phyloP scores from a whole-genome alignment of 1,284 basidiomycete genomes.

The Mycosarcoma maydis region DNA sequence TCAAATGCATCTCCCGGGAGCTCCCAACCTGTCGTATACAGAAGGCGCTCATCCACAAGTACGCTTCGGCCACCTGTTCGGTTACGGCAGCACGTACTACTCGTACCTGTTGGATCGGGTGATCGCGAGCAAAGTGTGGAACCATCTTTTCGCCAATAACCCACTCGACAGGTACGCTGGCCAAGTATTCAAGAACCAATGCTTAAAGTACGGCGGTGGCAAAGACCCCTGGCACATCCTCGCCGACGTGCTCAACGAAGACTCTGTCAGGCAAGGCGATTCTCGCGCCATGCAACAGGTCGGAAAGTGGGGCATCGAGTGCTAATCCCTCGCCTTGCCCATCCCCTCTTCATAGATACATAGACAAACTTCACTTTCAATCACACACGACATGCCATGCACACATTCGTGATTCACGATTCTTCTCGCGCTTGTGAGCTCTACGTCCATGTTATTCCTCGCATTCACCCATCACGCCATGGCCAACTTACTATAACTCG shows the following conservation, averaged over 20 bases:
- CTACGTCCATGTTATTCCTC: neutral
- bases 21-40: slow-evolving; percentile 18
- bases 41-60: slow-evolving; percentile 75
- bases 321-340: no score
- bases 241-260: slow-evolving; percentile 72
- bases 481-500: slow-evolving; percentile 84
- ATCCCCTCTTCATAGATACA: no score
- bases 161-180: slow-evolving; percentile 70
- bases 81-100: slow-evolving; percentile 97
- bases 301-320: slow-evolving; percentile 70
- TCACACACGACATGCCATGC: slow-evolving; percentile 40
- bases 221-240: slow-evolving; percentile 95
- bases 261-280: slow-evolving; percentile 66
- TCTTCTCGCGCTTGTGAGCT: no score
- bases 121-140: slow-evolving; percentile 90
- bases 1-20: slow-evolving; percentile 40
- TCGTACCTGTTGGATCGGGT: slow-evolving; percentile 95
- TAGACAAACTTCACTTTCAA: slow-evolving; percentile 4
- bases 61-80: slow-evolving; percentile 92
- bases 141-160: slow-evolving; percentile 74
- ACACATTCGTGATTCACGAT: neutral
- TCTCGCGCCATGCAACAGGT: slow-evolving; percentile 86
- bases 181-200: slow-evolving; percentile 80
- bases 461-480: slow-evolving; percentile 49
- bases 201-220: slow-evolving; percentile 85